Conservation (phyloP, 768 basidiomycete species). For the Mycena haematopus region DNA sequence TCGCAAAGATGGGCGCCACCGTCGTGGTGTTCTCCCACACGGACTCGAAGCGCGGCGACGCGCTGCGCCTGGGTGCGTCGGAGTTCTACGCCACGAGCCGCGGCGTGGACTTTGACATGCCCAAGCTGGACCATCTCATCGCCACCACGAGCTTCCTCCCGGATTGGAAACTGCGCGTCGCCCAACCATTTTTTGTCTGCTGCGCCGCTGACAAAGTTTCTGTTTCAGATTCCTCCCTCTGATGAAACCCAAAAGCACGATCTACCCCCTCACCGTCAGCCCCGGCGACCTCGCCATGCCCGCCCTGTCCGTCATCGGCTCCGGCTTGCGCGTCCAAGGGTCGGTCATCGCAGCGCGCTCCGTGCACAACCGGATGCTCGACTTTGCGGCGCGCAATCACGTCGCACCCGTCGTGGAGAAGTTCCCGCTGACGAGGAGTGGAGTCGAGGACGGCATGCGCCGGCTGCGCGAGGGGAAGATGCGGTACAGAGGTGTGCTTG, state of each 20-base stretch:
- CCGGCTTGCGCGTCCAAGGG: constrained; percentile 25
- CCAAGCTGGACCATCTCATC: constrained; percentile 31
- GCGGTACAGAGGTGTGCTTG: constrained; percentile 21
- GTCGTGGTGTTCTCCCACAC: constrained; percentile 45
- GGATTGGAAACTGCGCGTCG: constrained; percentile 13
- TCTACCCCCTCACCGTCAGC: constrained; percentile 9
- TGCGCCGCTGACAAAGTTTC: no score
- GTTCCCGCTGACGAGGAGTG: constrained; percentile 39
- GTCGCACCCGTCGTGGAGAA: constrained; percentile 37
- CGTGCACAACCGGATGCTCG: constrained; percentile 35
- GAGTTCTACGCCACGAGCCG: constrained; percentile 45
- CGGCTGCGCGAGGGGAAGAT: constrained; percentile 23
- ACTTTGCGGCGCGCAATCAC: constrained; percentile 39
- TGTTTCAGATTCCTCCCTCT: constrained; percentile 6
- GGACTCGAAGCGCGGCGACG: constrained; percentile 41
- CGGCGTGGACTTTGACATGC: constrained; percentile 35
- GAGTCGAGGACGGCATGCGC: constrained; percentile 27
- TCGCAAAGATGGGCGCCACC: constrained; percentile 45
- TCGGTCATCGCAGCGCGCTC: constrained; percentile 23
- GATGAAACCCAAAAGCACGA: constrained; percentile 3
- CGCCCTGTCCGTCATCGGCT: background rate
- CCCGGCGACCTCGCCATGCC: constrained; percentile 4
- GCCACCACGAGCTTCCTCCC: constrained; percentile 25
- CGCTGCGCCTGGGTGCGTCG: constrained; percentile 39
- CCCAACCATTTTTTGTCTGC: background rate